Base-by-base conservation (phyloP, 2,329 filamentous ascomycete genomes). In the Fusarium sp. region DNA sequence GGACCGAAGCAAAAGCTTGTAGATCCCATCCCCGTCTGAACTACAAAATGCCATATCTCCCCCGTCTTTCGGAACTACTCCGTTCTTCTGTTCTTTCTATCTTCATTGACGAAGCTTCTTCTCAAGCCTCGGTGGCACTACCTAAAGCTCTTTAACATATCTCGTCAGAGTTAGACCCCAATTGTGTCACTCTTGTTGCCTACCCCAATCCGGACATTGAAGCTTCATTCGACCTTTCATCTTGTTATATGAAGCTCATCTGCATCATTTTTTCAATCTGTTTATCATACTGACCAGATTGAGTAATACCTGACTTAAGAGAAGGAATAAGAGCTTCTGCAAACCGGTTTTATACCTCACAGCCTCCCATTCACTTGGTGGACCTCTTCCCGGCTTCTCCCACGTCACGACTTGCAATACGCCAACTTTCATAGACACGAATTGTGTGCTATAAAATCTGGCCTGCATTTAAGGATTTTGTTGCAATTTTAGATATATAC, bases 1-100 rank as follows among this genome's bases (percentile, higher is more conserved):
- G 69, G 56, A 70, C 57, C 49, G 46, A 68, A 49, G 60, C 55
- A 65, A 70, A 54, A 47, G 55, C 53, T 64, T 75, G 71, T 76
- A 76, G 73, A 73, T 67, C 70, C 50, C 64, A 60, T 71, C 53
- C 68, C 60, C 65, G 55, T 70, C 58, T 64, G 53, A 71, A 76
- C 72, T 76, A 76, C 75, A 77, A 76, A 76, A 75, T 72, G 72
- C 67, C 65, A 69, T 73, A 65, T 62, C 61, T 70, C 70, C 75
- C 74, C 73, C 67, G 47, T 62, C 58, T 59, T 44, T 73, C 44
- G 62, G 61, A 65, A 49, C 58, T 38, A 59, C 50, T 64, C 71
- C 62, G 53, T 64, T 52, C 57, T 60, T 58, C 67, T 68, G 61
- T 58, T 58, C 66, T 70, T 64, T 44, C 54, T 64, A 70, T 72